Evolutionary conservation across 208 protist genomes (phyloP).

Genomic region (Trypanosoma theileri): DNA sequence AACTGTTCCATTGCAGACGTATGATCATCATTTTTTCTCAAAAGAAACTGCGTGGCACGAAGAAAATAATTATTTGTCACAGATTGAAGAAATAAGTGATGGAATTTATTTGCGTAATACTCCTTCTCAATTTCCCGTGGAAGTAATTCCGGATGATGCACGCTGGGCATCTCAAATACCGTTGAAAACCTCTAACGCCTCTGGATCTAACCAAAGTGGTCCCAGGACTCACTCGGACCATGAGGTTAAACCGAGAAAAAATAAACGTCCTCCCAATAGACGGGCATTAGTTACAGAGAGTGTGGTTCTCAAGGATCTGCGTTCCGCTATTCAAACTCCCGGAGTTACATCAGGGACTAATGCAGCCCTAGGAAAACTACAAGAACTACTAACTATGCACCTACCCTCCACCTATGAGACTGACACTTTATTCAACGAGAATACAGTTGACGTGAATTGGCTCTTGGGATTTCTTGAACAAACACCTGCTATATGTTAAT

Average conservation of each 20-base stretch:
- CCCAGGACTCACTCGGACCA: not conserved
- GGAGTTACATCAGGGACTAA: not conserved
- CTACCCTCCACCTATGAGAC: slow-evolving; percentile 32
- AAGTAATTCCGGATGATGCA: slow-evolving; percentile 29
- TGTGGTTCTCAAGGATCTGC: slow-evolving; percentile 13
- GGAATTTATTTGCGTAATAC: not conserved
- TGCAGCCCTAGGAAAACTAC: slow-evolving; percentile 12
- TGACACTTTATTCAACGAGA: slow-evolving; percentile 25
- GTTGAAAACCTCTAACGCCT: not conserved
- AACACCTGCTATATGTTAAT: slow-evolving; percentile 19
- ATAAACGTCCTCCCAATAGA: slow-evolving; percentile 21
- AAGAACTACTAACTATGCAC: slow-evolving; percentile 21
- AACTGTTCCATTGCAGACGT: slow-evolving; percentile 31
- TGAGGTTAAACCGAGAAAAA: slow-evolving; percentile 17
- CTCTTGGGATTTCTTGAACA: slow-evolving; percentile 24
- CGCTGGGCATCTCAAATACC: slow-evolving; percentile 12
- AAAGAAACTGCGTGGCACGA: slow-evolving; percentile 8
- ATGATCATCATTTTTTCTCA: slow-evolving; percentile 30
- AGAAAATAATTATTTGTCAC: not conserved
- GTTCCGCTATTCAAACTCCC: not conserved
- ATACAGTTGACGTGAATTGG: slow-evolving; percentile 24
- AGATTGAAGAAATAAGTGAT: not conserved
- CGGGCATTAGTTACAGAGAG: slow-evolving; percentile 15
- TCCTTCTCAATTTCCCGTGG: not conserved
- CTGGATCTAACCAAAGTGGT: not conserved